phyloP scores from a whole-genome alignment of 768 basidiomycete species.

The Holtermanniella nyarrowii region DNA sequence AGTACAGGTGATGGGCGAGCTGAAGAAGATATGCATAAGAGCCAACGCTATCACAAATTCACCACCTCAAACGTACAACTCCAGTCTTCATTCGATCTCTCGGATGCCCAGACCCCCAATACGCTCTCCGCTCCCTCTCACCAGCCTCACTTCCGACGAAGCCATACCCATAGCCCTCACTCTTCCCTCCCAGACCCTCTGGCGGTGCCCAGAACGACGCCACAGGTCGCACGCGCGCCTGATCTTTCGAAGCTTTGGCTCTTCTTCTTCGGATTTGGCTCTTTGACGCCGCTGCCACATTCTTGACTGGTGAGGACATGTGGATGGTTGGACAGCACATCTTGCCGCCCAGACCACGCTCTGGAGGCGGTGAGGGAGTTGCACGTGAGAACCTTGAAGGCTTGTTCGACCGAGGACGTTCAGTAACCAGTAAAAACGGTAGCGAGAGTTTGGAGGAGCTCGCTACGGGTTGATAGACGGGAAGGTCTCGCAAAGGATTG shows the following conservation, averaged over 20 bases:
- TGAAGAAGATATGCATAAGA: too few species aligned
- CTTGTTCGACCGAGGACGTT: too few species aligned
- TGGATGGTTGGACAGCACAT: background rate
- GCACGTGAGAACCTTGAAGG: background rate
- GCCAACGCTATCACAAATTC: too few species aligned
- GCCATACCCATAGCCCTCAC: background rate
- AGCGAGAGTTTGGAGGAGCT: too few species aligned
- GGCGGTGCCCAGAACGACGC: background rate
- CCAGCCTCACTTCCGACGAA: background rate
- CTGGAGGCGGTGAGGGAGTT: background rate
- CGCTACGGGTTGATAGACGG: too few species aligned
- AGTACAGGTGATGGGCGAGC: too few species aligned
- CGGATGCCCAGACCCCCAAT: background rate
- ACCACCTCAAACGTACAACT: background rate
- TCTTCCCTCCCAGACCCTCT: background rate
- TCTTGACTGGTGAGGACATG: background rate
- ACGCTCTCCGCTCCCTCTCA: background rate
- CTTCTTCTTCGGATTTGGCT: background rate
- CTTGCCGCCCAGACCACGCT: background rate
- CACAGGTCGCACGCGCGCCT: background rate
- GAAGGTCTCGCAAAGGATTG: too few species aligned
- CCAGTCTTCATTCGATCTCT: background rate
- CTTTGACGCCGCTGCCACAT: background rate
- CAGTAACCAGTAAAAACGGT: too few species aligned
- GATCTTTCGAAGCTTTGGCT: background rate